These are phyloP conservation scores for Leccinum griseonigrum DNA, from an alignment of 1,284 basidiomycete genomes.

Conservation along the genomic window DNA sequence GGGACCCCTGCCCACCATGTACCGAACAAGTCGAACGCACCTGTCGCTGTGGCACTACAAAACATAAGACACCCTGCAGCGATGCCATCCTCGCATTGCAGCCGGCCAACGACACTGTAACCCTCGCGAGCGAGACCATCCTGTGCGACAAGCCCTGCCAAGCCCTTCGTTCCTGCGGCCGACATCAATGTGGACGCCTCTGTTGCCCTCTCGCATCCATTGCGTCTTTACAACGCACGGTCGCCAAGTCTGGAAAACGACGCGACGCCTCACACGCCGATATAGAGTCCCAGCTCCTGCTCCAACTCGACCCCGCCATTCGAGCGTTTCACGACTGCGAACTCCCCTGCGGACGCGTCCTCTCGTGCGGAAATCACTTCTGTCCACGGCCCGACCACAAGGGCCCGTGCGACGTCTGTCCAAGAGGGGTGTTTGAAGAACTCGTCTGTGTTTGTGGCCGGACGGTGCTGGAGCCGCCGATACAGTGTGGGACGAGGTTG, in stretches of 20 bases:
- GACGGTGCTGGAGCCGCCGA: slow-evolving; percentile 67
- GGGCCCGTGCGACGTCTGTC: slow-evolving; percentile 76
- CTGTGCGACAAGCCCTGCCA: slow-evolving; percentile 77
- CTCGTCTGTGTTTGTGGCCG: slow-evolving; percentile 79
- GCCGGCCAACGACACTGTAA: neutral
- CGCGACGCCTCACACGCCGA: slow-evolving; percentile 28
- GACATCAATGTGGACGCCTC: slow-evolving; percentile 76
- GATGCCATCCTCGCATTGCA: slow-evolving; percentile 20
- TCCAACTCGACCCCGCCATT: slow-evolving; percentile 48
- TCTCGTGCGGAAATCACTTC: slow-evolving; percentile 73
- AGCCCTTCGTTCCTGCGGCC: slow-evolving; percentile 73
- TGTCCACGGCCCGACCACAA: slow-evolving; percentile 82
- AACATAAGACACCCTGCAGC: slow-evolving; percentile 48
- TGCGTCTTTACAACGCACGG: slow-evolving; percentile 51
- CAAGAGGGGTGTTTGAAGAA: slow-evolving; percentile 89
- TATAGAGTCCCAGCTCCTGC: slow-evolving; percentile 24
- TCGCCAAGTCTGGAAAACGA: slow-evolving; percentile 54
- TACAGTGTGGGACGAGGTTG: slow-evolving; percentile 78
- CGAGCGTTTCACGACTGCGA: slow-evolving; percentile 79
- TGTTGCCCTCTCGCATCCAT: slow-evolving; percentile 87
- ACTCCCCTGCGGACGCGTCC: slow-evolving; percentile 68
- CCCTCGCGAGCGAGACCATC: slow-evolving; percentile 47
- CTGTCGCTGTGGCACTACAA: slow-evolving; percentile 78
- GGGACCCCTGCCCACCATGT: slow-evolving; percentile 75
- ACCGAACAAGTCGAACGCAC: slow-evolving; percentile 62